phyloP scores from a whole-genome alignment of 495 filamentous ascomycete species.

The Hypoxylon subgilvum region DNA sequence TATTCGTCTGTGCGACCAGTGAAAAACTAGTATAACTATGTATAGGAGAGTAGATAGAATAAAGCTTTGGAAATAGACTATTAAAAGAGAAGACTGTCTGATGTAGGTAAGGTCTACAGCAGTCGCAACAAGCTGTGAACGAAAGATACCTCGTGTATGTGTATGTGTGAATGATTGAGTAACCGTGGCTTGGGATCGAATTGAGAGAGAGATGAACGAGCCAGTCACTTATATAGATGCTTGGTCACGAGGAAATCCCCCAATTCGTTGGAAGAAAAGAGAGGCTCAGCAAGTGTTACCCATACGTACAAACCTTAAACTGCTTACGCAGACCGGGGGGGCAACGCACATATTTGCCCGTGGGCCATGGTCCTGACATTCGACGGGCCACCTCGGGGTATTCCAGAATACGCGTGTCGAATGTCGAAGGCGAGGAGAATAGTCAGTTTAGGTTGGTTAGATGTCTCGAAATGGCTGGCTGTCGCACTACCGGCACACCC shows the following conservation, averaged over 20 bases:
- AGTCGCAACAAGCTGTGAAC: not conserved
- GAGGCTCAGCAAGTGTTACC: conserved; percentile 16
- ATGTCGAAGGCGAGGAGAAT: conserved; percentile 15
- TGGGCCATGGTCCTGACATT: conserved; percentile 12
- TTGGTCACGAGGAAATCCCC: not conserved
- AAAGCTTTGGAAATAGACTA: not conserved
- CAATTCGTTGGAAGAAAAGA: not conserved
- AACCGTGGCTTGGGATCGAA: not conserved
- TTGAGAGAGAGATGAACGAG: conserved; percentile 2
- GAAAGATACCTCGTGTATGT: conserved; percentile 4
- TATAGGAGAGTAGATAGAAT: not conserved
- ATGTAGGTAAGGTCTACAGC: not conserved
- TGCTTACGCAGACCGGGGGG: conserved; percentile 28
- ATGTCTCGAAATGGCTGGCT: conserved; percentile 25
- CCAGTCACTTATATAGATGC: conserved; percentile 26
- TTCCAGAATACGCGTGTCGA: conserved; percentile 35
- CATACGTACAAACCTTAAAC: conserved; percentile 30
- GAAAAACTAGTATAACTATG: too few relatives aligned
- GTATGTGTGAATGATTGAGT: conserved; percentile 5
- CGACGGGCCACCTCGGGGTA: conserved; percentile 36
- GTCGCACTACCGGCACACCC: conserved; percentile 20
- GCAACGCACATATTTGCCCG: conserved; percentile 3
- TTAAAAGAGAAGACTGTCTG: not conserved
- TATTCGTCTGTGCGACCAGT: not conserved
- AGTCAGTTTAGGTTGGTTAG: conserved; percentile 18